Conservation (phyloP, 352 stramenopile genomes). For the Globisporangium apiculatum region DNA sequence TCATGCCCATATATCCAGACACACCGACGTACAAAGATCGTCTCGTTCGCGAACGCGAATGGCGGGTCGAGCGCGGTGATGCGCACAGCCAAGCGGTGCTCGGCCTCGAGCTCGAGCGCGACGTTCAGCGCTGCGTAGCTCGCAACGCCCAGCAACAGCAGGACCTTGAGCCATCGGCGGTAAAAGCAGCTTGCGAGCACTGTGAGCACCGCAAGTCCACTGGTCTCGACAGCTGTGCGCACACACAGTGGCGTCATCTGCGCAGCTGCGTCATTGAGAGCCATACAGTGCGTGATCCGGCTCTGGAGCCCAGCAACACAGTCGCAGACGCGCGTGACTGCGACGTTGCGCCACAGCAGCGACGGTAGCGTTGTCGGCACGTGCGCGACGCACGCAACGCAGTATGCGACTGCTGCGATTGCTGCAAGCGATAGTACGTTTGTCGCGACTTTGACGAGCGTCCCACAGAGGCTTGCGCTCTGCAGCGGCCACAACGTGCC, state of each 20-base stretch:
- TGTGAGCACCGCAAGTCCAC: conserved; percentile 16
- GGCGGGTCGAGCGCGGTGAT: conserved; percentile 65
- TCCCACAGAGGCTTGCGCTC: conserved; percentile 18
- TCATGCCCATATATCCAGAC: too few species aligned
- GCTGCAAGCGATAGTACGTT: conserved; percentile 28
- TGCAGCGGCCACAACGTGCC: conserved; percentile 28
- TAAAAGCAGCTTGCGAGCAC: conserved; percentile 38
- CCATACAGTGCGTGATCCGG: conserved; percentile 5
- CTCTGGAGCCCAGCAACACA: conserved; percentile 8
- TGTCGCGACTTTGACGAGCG: conserved; percentile 26
- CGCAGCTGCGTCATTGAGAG: background rate
- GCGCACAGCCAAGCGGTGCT: conserved; percentile 45
- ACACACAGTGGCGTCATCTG: conserved; percentile 7
- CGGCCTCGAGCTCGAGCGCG: conserved; percentile 32
- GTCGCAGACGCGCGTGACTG: conserved; percentile 12
- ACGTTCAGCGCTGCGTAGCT: conserved; percentile 26
- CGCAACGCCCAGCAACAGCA: conserved; percentile 30
- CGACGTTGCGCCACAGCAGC: conserved; percentile 23
- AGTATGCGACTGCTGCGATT: conserved; percentile 16
- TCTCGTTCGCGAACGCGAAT: conserved; percentile 79
- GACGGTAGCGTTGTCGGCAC: conserved; percentile 1
- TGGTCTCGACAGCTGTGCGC: conserved; percentile 13
- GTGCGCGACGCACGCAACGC: conserved; percentile 15
- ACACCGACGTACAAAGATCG: conserved; percentile 55
- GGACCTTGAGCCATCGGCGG: conserved; percentile 46